Base-by-base conservation (phyloP, 164 flowering plant genomes). In the Tinospora cordifolia region DNA sequence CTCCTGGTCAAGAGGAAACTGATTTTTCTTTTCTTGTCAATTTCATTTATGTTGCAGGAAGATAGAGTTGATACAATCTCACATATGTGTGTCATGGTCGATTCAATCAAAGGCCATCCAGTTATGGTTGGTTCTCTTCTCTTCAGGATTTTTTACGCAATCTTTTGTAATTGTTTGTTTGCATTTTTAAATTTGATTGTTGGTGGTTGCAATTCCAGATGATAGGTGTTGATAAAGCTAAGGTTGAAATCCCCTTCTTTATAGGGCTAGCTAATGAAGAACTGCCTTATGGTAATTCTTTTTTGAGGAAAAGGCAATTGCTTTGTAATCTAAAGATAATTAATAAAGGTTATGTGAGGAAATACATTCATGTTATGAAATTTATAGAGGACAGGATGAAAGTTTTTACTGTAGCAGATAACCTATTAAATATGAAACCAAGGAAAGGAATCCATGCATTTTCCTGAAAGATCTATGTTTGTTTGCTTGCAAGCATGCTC, bases 11-110 rank as follows among this genome's bases (percentile, higher is more conserved):
- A 36, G 21, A n/a, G 60, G 19, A 47, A 13, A 47, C 14, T 12
- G 14, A 14, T 54, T 54, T 1, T 54, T 30, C 4, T 51, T 51
- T 51, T 19, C 58, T 51, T 14, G 58, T 14, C 58, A 51, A 51
- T 51, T 3, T 51, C 19, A 6, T 71, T 44, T 25, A 67, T 34
- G 41, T 66, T 82, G 75, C 86, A 87, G 88, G 86, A 84, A 72
- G 91, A 87, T 49, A 85, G 83, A 80, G 73, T 27, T 46, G 79
- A 76, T 78, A 87, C 84, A 11, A 82, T 84, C 71, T 80, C 81
- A 41, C 85, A 77, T 72, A 71, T 82, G 85, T 74, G 64, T 68
- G 71, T 77, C 26, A 74, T 83, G 67, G 84, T 62, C 72, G 82
- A 80, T 76, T 83, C 86, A 76, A 74, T 36, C 38, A 83, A 75